These are phyloP conservation scores for Daldinia eschscholtzii DNA, from an alignment of 2,329 filamentous ascomycete species.

Conservation along the genomic window DNA sequence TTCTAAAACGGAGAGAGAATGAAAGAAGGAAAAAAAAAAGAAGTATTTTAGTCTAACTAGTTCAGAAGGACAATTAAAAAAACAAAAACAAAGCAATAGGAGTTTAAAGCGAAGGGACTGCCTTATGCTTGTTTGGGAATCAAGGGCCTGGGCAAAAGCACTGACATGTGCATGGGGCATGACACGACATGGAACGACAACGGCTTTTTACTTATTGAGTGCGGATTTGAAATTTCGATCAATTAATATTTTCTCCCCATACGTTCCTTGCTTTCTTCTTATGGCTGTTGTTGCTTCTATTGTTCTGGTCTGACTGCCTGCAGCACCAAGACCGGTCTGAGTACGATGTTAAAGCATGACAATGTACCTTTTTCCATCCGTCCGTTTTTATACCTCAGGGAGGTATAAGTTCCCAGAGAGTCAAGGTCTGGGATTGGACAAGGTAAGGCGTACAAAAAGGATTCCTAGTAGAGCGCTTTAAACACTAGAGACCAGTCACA, in stretches of 20 bases:
- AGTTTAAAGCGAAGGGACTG: conserved; percentile 23
- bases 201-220: conserved; percentile 21
- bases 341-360: conserved; percentile 30
- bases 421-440: conserved; percentile 43
- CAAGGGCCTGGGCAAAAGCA: conserved; percentile 36
- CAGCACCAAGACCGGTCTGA: conserved; percentile 41
- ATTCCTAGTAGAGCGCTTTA: conserved; percentile 22
- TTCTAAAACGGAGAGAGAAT: conserved; percentile 5
- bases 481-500: conserved; percentile 36
- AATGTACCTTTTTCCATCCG: conserved; percentile 37
- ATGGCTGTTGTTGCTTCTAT: conserved; percentile 3
- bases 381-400: conserved; percentile 32
- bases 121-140: conserved; percentile 32
- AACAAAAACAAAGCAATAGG: conserved; percentile 24
- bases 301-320: conserved; percentile 39
- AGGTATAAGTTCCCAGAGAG: conserved; percentile 26
- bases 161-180: conserved; percentile 38
- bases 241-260: conserved; percentile 31
- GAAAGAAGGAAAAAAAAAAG: not conserved
- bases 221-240: conserved; percentile 25
- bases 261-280: conserved; percentile 29
- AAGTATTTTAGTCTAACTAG: conserved; percentile 34
- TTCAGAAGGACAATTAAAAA: conserved; percentile 24
- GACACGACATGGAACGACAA: conserved; percentile 43
- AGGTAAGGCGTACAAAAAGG: conserved; percentile 40